Percentiles rank a stretch among this genome's conserved stretches.
Evolutionary conservation across 164 flowering plant genomes (phyloP).

Genomic region (Sextonia rubra): DNA sequence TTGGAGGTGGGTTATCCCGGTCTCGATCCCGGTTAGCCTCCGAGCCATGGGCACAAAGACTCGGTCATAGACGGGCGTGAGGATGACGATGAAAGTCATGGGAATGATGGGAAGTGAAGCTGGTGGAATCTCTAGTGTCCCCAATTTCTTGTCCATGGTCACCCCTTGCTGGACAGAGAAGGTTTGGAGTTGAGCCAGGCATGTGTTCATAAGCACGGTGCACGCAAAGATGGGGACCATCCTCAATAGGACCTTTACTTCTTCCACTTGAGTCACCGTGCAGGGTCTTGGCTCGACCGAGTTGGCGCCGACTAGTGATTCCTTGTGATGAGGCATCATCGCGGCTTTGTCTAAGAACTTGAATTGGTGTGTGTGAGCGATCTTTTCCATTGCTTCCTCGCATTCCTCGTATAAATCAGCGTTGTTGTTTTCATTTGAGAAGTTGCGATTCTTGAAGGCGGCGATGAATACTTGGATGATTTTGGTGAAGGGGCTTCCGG

Average conservation of each 20-base stretch:
- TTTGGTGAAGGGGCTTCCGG: conserved; percentile 20
- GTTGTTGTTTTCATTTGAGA: background rate
- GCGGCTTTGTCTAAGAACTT: conserved; percentile 15
- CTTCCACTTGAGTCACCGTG: conserved; percentile 47
- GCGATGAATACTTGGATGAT: conserved; percentile 17
- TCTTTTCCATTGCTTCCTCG: background rate
- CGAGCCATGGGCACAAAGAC: conserved; percentile 30
- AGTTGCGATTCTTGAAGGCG: conserved; percentile 15
- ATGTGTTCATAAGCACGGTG: conserved; percentile 49
- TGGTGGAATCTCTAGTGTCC: conserved; percentile 34
- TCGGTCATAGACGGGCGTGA: conserved; percentile 37
- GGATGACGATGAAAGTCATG: conserved; percentile 32
- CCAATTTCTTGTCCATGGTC: conserved; percentile 44
- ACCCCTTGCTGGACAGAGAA: conserved; percentile 51
- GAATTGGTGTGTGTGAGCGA: conserved; percentile 15
- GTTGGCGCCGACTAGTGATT: background rate
- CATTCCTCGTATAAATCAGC: conserved; percentile 1
- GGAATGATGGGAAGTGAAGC: conserved; percentile 50
- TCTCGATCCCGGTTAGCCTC: conserved; percentile 7
- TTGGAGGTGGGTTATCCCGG: conserved; percentile 49
- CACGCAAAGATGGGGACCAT: conserved; percentile 42
- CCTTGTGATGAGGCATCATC: background rate
- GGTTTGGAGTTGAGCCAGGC: conserved; percentile 57
- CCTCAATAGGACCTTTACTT: conserved; percentile 38
- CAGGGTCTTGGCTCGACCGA: conserved; percentile 38